Percentiles rank a stretch among this genome's conserved stretches.
phyloP scores from a whole-genome alignment of 768 basidiomycete genomes.

The Rhodotorula sphaerocarpa region DNA sequence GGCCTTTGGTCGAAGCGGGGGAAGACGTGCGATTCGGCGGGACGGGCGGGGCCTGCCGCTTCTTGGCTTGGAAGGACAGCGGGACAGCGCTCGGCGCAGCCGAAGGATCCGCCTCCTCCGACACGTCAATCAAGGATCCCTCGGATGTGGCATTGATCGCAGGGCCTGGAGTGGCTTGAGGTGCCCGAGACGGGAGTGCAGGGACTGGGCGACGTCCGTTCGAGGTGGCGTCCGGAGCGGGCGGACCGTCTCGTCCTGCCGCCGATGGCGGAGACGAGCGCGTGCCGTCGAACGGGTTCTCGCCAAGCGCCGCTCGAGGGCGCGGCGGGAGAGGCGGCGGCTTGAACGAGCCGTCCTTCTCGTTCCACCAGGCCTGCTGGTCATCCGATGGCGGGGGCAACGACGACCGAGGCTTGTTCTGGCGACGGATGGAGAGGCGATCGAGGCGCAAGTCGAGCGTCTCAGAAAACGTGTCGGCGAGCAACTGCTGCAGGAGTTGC shows the following conservation, averaged over 20 bases:
- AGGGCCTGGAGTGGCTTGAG: no score
- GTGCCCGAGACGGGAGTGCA: no score
- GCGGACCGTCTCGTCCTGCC: no score
- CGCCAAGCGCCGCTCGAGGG: neutral
- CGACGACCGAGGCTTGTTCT: neutral
- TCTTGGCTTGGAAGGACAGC: slow-evolving; percentile 14
- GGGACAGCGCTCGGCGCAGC: neutral
- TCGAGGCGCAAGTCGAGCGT: slow-evolving; percentile 22
- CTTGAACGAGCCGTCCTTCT: neutral
- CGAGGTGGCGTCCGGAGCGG: no score
- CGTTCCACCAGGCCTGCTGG: slow-evolving; percentile 26
- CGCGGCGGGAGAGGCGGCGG: neutral
- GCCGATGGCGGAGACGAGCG: no score
- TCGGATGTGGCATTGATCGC: no score
- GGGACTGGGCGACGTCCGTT: no score
- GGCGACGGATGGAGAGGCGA: neutral
- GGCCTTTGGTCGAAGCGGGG: no score
- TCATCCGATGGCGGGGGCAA: slow-evolving; percentile 30
- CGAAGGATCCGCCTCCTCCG: no score
- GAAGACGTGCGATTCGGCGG: no score
- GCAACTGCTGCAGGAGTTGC: slow-evolving; percentile 18
- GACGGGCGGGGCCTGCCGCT: slow-evolving; percentile 5
- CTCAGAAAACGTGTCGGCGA: slow-evolving; percentile 5
- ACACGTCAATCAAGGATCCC: no score
- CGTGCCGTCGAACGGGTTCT: neutral